Evolutionary conservation across 192 early-diverging fungal species (phyloP).

Genomic region (Coemansia javaensis): DNA sequence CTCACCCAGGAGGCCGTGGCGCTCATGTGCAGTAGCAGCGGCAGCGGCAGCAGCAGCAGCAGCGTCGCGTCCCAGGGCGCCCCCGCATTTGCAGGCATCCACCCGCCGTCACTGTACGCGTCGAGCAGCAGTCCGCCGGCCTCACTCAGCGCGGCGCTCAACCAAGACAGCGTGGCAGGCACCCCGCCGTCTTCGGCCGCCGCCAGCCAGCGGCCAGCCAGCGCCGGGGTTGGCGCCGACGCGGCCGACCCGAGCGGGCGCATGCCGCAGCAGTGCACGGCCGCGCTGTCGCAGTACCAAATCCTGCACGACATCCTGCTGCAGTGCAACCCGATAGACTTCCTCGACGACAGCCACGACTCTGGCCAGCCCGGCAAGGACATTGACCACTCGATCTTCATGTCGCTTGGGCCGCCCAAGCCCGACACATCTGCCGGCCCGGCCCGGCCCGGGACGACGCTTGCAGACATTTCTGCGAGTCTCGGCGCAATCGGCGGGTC

Average conservation of each 20-base stretch:
- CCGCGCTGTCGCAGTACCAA: slow-evolving; percentile 12
- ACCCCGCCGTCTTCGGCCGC: not conserved
- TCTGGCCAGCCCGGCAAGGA: not conserved
- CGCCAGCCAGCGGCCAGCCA: too few species aligned
- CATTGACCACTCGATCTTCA: slow-evolving; percentile 1
- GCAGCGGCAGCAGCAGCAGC: not conserved
- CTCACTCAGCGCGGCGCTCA: not conserved
- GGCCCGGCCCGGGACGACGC: not conserved
- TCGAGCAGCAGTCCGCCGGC: not conserved
- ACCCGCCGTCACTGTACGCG: not conserved
- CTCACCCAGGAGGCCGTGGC: slow-evolving; percentile 4
- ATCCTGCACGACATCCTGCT: slow-evolving; percentile 29
- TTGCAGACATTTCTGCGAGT: not conserved
- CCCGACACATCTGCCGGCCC: not conserved
- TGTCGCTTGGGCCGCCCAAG: not conserved
- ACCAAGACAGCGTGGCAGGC: not conserved
- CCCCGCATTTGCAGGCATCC: not conserved
- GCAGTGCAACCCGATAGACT: slow-evolving; percentile 17
- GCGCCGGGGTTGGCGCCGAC: not conserved
- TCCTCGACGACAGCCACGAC: slow-evolving; percentile 1
- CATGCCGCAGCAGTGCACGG: not conserved
- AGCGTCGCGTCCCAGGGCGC: not conserved
- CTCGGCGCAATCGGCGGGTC: not conserved
- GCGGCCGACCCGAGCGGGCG: not conserved
- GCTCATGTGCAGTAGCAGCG: too few species aligned